Evolutionary conservation across 2,329 filamentous ascomycete genomes (phyloP).

Genomic region (Tetracladium maxilliforme): DNA sequence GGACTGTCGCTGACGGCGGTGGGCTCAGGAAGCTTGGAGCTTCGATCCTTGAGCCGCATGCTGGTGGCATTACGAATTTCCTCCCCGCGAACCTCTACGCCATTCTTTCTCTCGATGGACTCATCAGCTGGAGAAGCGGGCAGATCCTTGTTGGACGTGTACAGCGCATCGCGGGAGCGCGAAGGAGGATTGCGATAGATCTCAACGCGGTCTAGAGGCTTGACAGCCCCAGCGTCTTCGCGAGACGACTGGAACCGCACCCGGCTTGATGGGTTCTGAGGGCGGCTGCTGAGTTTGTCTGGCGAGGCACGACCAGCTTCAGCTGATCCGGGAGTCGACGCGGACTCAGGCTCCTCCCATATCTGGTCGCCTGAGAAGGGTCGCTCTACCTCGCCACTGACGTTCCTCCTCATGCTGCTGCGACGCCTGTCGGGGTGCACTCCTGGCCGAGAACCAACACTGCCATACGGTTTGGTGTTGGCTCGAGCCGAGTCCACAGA

Average conservation of each 20-base stretch:
- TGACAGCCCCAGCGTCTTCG: too few relatives aligned
- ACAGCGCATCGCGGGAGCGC: constrained; percentile 68
- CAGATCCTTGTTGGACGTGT: constrained; percentile 46
- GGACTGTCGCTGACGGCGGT: constrained; percentile 82
- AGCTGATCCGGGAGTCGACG: constrained; percentile 25
- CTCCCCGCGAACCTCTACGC: constrained; percentile 69
- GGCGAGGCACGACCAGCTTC: constrained; percentile 24
- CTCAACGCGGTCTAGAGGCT: too few relatives aligned
- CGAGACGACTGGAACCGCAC: constrained; percentile 34
- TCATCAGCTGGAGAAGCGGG: constrained; percentile 18
- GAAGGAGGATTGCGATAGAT: constrained; percentile 74
- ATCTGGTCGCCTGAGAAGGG: constrained; percentile 68
- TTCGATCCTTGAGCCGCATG: constrained; percentile 77
- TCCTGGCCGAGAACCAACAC: constrained; percentile 35
- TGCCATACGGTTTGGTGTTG: constrained; percentile 1
- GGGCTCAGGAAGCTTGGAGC: constrained; percentile 73
- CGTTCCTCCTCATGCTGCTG: constrained; percentile 53
- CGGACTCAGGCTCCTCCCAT: constrained; percentile 72
- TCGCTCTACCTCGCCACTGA: constrained; percentile 48
- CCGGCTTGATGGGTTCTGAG: constrained; percentile 50
- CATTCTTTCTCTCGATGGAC: constrained; percentile 46
- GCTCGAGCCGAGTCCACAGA: constrained; percentile 1
- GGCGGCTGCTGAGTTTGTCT: too few relatives aligned
- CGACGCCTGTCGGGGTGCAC: constrained; percentile 30
- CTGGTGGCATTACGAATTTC: constrained; percentile 86